These are phyloP conservation scores for Trametes sp. DNA, from an alignment of 1,284 basidiomycete species.

Conservation along the genomic window DNA sequence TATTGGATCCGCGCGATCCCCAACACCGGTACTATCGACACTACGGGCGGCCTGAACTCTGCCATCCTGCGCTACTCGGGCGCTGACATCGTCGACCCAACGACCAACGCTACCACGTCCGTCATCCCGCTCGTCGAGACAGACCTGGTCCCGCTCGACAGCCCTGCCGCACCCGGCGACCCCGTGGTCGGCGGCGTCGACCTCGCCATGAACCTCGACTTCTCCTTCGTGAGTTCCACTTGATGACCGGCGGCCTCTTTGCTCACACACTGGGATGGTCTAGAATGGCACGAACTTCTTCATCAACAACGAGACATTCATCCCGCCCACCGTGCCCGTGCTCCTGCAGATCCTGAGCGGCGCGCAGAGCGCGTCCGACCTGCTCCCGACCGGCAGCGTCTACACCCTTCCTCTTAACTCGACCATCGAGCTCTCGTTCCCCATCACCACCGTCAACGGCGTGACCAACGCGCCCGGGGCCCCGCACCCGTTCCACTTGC, in stretches of 20 bases:
- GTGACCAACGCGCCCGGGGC: constrained; percentile 34
- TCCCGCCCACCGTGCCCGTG: constrained; percentile 40
- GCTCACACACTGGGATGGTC: background rate
- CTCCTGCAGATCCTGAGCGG: constrained; percentile 48
- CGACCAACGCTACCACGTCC: constrained; percentile 40
- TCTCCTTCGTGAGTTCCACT: constrained; percentile 31
- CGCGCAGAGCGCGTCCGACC: constrained; percentile 33
- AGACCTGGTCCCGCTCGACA: constrained; percentile 32
- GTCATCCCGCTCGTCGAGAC: constrained; percentile 38
- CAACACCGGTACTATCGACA: constrained; percentile 36
- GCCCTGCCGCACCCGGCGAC: constrained; percentile 35
- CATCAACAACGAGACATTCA: constrained; percentile 38
- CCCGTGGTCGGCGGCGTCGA: constrained; percentile 39
- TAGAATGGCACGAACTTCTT: constrained; percentile 27
- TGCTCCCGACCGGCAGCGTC: constrained; percentile 43
- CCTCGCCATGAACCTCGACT: constrained; percentile 34
- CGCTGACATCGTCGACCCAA: constrained; percentile 53
- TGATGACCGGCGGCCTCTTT: no score
- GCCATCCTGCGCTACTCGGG: constrained; percentile 38
- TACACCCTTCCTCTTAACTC: constrained; percentile 39
- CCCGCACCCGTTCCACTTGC: constrained; percentile 49
- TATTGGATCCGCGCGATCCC: constrained; percentile 54
- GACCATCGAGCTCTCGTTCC: constrained; percentile 45
- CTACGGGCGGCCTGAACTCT: constrained; percentile 48
- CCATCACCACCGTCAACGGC: constrained; percentile 20